Conservation (phyloP, 164 flowering plant genomes). For the Macadamia integrifolia region DNA sequence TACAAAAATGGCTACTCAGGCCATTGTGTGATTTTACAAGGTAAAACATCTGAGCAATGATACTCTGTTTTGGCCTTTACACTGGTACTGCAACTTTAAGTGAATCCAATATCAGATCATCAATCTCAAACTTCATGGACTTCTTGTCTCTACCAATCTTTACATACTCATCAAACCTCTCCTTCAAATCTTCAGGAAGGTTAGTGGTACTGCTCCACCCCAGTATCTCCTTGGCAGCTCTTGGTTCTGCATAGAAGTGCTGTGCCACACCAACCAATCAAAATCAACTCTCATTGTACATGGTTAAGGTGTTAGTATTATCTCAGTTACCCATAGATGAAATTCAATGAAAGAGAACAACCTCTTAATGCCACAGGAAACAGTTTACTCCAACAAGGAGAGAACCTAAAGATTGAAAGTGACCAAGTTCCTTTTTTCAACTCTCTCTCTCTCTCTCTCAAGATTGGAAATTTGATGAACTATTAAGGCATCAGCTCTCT, state of each 20-base stretch:
- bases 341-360: neutral
- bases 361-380: neutral
- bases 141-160: slow-evolving; percentile 94
- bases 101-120: slow-evolving; percentile 81
- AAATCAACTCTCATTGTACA: neutral
- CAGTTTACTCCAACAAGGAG: neutral
- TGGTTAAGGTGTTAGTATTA: neutral
- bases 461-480: too few relatives aligned
- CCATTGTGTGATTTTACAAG: too few relatives aligned
- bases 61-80: slow-evolving; percentile 16
- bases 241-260: slow-evolving; percentile 98
- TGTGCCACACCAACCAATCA: slow-evolving; percentile 24
- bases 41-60: too few relatives aligned
- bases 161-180: slow-evolving; percentile 79
- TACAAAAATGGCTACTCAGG: too few relatives aligned
- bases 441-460: too few relatives aligned
- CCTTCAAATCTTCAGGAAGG: slow-evolving; percentile 84
- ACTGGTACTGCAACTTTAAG: slow-evolving; percentile 70
- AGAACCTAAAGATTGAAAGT: neutral
- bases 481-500: too few relatives aligned
- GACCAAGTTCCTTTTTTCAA: neutral
- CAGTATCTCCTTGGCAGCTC: slow-evolving; percentile 87
- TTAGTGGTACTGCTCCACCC: slow-evolving; percentile 72
- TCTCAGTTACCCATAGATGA: too few relatives aligned
- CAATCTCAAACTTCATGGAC: slow-evolving; percentile 65